These are phyloP conservation scores for Fonsecaea nubica DNA, from an alignment of 2,329 filamentous ascomycete species.

Conservation along the genomic window DNA sequence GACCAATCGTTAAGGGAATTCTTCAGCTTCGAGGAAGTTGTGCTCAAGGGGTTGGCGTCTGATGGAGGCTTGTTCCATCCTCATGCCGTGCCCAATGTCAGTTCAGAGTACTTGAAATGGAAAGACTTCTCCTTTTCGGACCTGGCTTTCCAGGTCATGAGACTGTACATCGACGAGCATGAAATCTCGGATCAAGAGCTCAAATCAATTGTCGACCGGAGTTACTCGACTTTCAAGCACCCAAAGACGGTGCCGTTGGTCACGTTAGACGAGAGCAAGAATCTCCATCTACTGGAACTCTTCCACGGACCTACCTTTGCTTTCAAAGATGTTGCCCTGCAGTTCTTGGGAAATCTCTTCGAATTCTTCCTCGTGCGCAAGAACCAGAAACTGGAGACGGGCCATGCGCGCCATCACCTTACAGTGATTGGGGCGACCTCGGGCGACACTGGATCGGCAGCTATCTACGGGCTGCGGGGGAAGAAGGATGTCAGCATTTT, in stretches of 20 bases:
- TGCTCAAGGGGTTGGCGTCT: constrained; percentile 83
- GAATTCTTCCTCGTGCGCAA: constrained; percentile 56
- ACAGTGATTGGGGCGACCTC: constrained; percentile 87
- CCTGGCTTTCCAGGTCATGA: constrained; percentile 82
- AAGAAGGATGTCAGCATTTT: constrained; percentile 98
- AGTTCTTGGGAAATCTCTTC: constrained; percentile 93
- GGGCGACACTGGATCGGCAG: constrained; percentile 87
- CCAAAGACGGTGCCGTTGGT: constrained; percentile 79
- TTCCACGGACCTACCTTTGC: constrained; percentile 96
- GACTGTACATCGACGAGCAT: constrained; percentile 80
- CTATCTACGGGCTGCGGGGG: constrained; percentile 90
- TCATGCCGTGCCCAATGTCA: constrained; percentile 74
- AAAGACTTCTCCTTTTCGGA: constrained; percentile 78
- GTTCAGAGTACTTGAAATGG: constrained; percentile 73
- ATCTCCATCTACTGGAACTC: constrained; percentile 86
- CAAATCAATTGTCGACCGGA: constrained; percentile 79
- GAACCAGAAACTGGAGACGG: constrained; percentile 50
- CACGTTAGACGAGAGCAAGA: constrained; percentile 72
- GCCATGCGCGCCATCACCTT: constrained; percentile 73
- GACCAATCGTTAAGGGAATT: constrained; percentile 46
- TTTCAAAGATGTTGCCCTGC: constrained; percentile 93
- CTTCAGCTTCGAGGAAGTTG: constrained; percentile 90
- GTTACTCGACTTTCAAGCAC: constrained; percentile 87
- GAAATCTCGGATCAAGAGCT: constrained; percentile 85
- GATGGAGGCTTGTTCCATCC: constrained; percentile 92